Conservation (phyloP, 805 yeast genomes). For the Yamadazyma phyllophila region DNA sequence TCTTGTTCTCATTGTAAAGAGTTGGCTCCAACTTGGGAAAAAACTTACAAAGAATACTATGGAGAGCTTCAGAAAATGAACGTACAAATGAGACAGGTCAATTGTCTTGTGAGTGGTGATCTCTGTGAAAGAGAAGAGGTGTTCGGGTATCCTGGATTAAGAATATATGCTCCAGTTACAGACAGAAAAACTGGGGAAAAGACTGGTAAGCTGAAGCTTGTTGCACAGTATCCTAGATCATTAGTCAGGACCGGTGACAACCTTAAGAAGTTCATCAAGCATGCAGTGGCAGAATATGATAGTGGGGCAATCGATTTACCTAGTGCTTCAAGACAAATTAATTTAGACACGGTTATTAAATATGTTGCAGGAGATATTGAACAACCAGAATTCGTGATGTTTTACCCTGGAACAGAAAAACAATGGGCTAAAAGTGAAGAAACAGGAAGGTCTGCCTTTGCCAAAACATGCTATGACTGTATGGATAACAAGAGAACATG, state of each 20-base stretch:
- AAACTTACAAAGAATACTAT: constrained; percentile 51
- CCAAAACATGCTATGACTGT: constrained; percentile 46
- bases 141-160: constrained; percentile 63
- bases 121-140: constrained; percentile 70
- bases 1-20: constrained; percentile 79
- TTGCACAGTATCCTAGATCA: constrained; percentile 46
- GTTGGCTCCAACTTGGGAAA: constrained; percentile 82
- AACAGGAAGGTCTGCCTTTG: constrained; percentile 34
- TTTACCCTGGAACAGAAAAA: constrained; percentile 59
- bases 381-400: constrained; percentile 56
- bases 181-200: constrained; percentile 24
- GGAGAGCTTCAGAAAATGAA: constrained; percentile 43
- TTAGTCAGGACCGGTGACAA: constrained; percentile 47
- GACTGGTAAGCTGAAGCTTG: constrained; percentile 28
- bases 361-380: constrained; percentile 50
- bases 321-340: constrained; percentile 39
- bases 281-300: constrained; percentile 48
- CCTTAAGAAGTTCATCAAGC: constrained; percentile 52
- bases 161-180: constrained; percentile 62
- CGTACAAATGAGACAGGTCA: constrained; percentile 68
- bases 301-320: constrained; percentile 34
- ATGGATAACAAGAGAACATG: constrained; percentile 52
- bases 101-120: constrained; percentile 86
- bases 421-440: constrained; percentile 33
- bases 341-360: constrained; percentile 42